Conservation (phyloP, 495 filamentous ascomycete genomes). For the Pyronema domesticum region DNA sequence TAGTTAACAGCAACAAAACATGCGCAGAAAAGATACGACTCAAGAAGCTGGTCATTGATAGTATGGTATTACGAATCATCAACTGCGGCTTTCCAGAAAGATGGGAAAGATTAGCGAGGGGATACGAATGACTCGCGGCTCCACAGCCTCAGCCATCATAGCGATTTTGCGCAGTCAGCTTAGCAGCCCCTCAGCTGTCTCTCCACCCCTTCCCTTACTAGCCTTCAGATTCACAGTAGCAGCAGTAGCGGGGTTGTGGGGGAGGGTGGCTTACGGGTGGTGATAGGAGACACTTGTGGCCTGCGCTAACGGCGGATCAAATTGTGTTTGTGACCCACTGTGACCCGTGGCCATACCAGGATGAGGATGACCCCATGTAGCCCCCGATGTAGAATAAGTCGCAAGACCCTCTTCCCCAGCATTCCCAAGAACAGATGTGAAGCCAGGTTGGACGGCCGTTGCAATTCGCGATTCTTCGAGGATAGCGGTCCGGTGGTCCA, state of each 20-base stretch:
- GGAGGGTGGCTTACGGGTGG: conserved; percentile 20
- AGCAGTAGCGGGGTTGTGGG: background rate
- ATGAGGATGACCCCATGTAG: background rate
- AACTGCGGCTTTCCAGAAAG: background rate
- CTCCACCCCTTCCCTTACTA: no score
- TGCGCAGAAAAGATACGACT: conserved; percentile 3
- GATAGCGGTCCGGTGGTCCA: background rate
- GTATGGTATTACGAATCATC: conserved; percentile 13
- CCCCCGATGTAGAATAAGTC: background rate
- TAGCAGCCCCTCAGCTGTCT: background rate
- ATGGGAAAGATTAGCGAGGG: conserved; percentile 3
- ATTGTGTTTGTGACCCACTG: conserved; percentile 8
- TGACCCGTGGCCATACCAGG: background rate
- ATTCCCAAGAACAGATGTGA: conserved; percentile 30
- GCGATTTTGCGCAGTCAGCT: background rate
- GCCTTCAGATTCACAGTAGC: no score
- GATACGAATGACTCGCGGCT: conserved; percentile 1
- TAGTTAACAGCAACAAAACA: background rate
- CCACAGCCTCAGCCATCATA: background rate
- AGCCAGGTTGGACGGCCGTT: conserved; percentile 30
- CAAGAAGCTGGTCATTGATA: conserved; percentile 23
- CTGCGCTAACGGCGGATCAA: conserved; percentile 18
- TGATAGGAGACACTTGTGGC: conserved; percentile 22
- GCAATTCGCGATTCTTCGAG: conserved; percentile 29
- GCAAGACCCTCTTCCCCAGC: no score